Conservation (phyloP, 1,284 basidiomycete genomes). For the Afroboletus lepidellus region DNA sequence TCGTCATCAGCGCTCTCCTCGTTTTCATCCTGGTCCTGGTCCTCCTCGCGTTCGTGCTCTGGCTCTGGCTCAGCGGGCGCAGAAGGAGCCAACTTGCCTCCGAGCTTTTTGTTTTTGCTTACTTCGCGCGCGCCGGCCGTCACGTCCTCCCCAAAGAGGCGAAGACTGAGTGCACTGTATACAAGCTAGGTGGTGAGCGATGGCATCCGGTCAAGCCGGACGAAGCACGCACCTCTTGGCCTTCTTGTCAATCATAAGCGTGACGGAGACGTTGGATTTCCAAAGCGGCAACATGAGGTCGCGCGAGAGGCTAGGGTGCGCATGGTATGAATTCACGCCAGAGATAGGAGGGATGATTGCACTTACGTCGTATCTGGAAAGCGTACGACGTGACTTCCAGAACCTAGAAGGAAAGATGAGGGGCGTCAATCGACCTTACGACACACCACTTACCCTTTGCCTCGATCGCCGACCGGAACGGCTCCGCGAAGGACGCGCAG, state of each 20-base stretch:
- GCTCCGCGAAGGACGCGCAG: conserved; percentile 57
- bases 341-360: background rate
- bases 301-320: conserved; percentile 56
- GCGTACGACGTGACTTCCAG: conserved; percentile 73
- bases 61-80: background rate
- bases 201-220: background rate
- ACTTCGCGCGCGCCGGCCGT: conserved; percentile 52
- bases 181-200: background rate
- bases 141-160: conserved; percentile 77
- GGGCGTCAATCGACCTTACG: too few species aligned
- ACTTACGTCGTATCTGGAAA: conserved; percentile 62
- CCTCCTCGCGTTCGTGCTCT: conserved; percentile 8
- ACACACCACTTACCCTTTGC: conserved; percentile 43
- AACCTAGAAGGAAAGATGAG: conserved; percentile 39
- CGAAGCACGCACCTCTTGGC: conserved; percentile 72
- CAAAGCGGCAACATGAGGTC: conserved; percentile 85
- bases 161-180: conserved; percentile 68
- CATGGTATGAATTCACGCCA: background rate
- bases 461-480: conserved; percentile 53
- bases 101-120: conserved; percentile 20
- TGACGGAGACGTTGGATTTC: conserved; percentile 84
- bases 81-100: background rate
- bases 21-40: conserved; percentile 4
- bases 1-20: conserved; percentile 13
- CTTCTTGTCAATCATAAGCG: conserved; percentile 92